These are phyloP conservation scores for Tagetes erecta DNA, from an alignment of 129 eudicot species.

Conservation along the genomic window DNA sequence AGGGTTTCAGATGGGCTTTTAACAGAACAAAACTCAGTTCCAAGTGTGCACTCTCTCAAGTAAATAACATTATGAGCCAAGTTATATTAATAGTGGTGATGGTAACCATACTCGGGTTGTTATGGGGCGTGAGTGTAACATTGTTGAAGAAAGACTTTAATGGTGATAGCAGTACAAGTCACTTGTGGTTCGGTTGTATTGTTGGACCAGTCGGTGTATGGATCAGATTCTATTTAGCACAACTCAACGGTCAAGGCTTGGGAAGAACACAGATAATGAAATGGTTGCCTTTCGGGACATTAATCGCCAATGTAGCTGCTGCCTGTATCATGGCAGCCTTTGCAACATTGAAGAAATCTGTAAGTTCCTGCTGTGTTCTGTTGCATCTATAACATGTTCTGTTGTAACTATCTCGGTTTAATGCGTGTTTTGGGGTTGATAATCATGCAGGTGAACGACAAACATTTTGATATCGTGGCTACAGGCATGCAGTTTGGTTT, in stretches of 20 bases:
- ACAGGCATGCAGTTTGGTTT: slow-evolving; percentile 76
- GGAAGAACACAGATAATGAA: slow-evolving; percentile 48
- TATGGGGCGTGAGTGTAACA: slow-evolving; percentile 57
- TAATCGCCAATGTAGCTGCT: slow-evolving; percentile 77
- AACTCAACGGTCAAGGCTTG: slow-evolving; percentile 74
- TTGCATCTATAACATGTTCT: neutral
- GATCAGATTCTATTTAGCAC: slow-evolving; percentile 82
- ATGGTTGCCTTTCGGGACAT: slow-evolving; percentile 95
- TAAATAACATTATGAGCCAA: slow-evolving; percentile 31
- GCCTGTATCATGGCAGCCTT: slow-evolving; percentile 88
- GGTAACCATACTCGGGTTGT: slow-evolving; percentile 42
- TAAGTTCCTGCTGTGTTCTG: slow-evolving; percentile 24
- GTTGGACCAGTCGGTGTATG: slow-evolving; percentile 93
- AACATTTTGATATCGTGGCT: slow-evolving; percentile 52
- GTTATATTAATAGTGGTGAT: slow-evolving; percentile 36
- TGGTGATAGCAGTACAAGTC: slow-evolving; percentile 48
- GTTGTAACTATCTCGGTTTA: neutral
- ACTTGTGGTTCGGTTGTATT: slow-evolving; percentile 79
- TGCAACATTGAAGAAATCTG: slow-evolving; percentile 74
- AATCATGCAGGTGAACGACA: slow-evolving; percentile 41
- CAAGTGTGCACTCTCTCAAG: slow-evolving; percentile 17
- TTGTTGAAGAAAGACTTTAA: slow-evolving; percentile 52
- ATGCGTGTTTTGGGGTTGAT: neutral
- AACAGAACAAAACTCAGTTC: slow-evolving; percentile 27
- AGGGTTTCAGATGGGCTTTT: slow-evolving; percentile 51